phyloP scores from a whole-genome alignment of 2,329 filamentous ascomycete species.

The Cladosporium sp. region DNA sequence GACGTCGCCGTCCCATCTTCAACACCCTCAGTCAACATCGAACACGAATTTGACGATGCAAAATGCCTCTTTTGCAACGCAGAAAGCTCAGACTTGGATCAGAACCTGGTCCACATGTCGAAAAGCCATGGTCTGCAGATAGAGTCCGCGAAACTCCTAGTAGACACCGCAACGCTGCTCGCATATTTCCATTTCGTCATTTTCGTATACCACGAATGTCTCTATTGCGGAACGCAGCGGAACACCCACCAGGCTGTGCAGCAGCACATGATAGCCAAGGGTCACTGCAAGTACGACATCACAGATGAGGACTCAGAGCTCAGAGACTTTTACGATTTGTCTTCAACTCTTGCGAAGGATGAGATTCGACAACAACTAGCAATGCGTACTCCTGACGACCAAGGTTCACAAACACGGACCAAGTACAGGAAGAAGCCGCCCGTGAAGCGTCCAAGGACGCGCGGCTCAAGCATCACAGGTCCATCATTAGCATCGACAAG shows the following conservation, averaged over 20 bases:
- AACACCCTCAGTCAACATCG: background rate
- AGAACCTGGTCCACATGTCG: slow-evolving; percentile 45
- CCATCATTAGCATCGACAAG: background rate
- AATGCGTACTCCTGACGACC: background rate
- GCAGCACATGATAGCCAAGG: slow-evolving; percentile 47
- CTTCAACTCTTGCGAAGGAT: background rate
- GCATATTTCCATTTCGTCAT: slow-evolving; percentile 46
- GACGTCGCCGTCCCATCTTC: background rate
- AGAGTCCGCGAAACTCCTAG: slow-evolving; percentile 23
- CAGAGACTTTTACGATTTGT: slow-evolving; percentile 10
- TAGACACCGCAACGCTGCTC: slow-evolving; percentile 43
- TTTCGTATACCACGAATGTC: slow-evolving; percentile 44
- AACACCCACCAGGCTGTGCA: slow-evolving; percentile 41
- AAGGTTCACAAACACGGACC: background rate
- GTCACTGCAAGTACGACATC: slow-evolving; percentile 36
- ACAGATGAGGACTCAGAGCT: background rate
- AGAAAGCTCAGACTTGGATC: slow-evolving; percentile 26
- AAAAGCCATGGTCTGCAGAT: slow-evolving; percentile 43
- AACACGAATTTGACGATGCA: background rate
- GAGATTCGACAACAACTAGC: background rate
- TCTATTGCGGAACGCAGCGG: slow-evolving; percentile 44
- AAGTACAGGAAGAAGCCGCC: background rate
- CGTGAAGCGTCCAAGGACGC: background rate
- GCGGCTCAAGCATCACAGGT: background rate
- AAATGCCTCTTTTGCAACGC: slow-evolving; percentile 36